A percentile compares a stretch with the other conserved stretches of the same genome.
Evolutionary conservation across 805 yeast genomes (phyloP).

Genomic region (Lipomyces spencermartinsiae): DNA sequence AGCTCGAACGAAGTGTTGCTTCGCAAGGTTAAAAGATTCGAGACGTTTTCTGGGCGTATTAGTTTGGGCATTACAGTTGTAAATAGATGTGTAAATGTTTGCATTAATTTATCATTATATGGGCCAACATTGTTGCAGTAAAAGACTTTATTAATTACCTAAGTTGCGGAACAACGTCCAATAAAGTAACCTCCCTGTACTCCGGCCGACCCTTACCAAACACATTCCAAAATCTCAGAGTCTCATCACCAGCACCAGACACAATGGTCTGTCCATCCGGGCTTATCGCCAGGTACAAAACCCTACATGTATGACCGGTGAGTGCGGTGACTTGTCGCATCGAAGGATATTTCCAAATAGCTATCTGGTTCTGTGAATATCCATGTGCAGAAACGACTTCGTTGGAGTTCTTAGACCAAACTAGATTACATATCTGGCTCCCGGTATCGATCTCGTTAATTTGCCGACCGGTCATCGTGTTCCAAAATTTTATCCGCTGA

Average conservation of each 20-base stretch:
- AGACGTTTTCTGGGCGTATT: not conserved
- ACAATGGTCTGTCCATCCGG: constrained; percentile 97
- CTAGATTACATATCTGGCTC: constrained; percentile 91
- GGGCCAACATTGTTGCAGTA: not conserved
- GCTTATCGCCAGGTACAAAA: constrained; percentile 83
- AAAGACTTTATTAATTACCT: constrained; percentile 15
- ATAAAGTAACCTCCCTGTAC: constrained; percentile 30
- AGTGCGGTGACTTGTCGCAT: constrained; percentile 92
- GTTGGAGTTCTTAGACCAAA: constrained; percentile 90
- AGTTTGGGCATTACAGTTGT: not conserved
- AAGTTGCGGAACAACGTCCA: constrained; percentile 34
- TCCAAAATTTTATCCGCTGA: constrained; percentile 89
- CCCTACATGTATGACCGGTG: constrained; percentile 94
- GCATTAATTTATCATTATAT: not conserved
- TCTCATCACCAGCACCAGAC: constrained; percentile 98
- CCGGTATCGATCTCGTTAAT: constrained; percentile 89
- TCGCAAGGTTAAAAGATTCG: constrained; percentile 62
- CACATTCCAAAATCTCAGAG: constrained; percentile 92
- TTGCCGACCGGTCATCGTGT: constrained; percentile 76
- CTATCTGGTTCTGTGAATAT: constrained; percentile 85
- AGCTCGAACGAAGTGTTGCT: constrained; percentile 81
- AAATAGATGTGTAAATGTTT: not conserved
- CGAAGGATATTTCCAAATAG: constrained; percentile 91
- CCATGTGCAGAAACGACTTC: constrained; percentile 97
- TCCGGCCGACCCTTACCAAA: constrained; percentile 55